Evolutionary conservation across 768 basidiomycete species (phyloP), one percentile per base, ranked within the genome.

Genomic region (Thelephora ganbajun): DNA sequence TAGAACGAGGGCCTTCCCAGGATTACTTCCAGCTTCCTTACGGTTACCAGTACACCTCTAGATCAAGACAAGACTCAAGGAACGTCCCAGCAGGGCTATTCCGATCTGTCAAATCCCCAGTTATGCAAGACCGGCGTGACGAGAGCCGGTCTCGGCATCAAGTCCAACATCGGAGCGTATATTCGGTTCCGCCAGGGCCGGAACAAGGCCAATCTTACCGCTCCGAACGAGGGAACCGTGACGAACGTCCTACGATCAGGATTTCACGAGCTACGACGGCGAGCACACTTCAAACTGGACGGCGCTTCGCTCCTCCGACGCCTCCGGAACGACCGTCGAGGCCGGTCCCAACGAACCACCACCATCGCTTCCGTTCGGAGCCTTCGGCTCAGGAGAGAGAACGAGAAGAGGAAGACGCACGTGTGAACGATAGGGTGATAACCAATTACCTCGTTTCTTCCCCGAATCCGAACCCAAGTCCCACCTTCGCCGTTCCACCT

Each of bases 401-500:
- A 6, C 36, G 22, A 3, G 49, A 53, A 13, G 39, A 44, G 11
- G 33, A 34, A 1, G 51, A 54, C 46, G 54, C 57, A 37, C 43
- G 47, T 3, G 54, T 55, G 7, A 56, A 49, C 35, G 50, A 59
- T 47, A 45, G 42, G 23, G 53, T 60, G 23, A 37, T 60, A 39
- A 51, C 52, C 26, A 50, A 53, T 35, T 60, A 60, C 46, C 46
- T 55, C 43, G 34, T 35, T 11, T 46, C 56, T 35, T 61, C 59
- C 34, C 59, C 59, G 12, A 9, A 30, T 30, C 26, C 26, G 4
- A 9, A 9, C 9, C 9, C 26, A 9, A 30, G 26, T 30, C 9
- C 26, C 5, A 9, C 26, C 26, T 4, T 30, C 9, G 26, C 26
- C 26, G 44, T 60, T 33, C 56, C 54, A 35, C 51, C 53, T 30